A percentile compares a stretch with the other conserved stretches of the same genome.
Evolutionary conservation across 768 basidiomycete species (phyloP).

Genomic region (Trametes villosa): DNA sequence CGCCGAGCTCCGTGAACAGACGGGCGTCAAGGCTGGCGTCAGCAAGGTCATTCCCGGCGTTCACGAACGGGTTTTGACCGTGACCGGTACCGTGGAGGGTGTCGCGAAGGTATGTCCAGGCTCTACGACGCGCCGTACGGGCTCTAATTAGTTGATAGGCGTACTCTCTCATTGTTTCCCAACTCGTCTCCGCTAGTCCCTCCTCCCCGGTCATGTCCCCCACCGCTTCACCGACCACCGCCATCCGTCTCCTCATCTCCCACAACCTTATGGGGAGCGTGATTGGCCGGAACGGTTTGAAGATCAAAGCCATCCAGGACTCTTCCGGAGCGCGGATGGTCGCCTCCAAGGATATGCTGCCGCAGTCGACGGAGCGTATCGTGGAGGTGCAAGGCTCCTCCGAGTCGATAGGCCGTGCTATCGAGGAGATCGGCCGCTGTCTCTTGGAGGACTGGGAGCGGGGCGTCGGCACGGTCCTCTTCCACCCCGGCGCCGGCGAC

Average conservation of each 20-base stretch:
- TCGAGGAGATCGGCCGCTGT: slow-evolving; percentile 95
- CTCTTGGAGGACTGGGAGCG: slow-evolving; percentile 97
- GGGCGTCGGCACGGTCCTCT: slow-evolving; percentile 90
- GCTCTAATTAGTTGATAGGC: slow-evolving; percentile 55
- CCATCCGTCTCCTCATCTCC: slow-evolving; percentile 95
- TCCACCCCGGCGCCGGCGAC: slow-evolving; percentile 89
- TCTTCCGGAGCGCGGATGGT: slow-evolving; percentile 96
- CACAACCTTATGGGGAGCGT: slow-evolving; percentile 99
- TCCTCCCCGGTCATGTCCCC: slow-evolving; percentile 74
- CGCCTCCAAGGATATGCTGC: slow-evolving; percentile 98
- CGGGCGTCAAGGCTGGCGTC: slow-evolving; percentile 97
- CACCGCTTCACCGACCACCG: slow-evolving; percentile 62
- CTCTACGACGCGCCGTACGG: background rate
- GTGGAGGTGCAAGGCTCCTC: slow-evolving; percentile 96
- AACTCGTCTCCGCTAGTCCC: slow-evolving; percentile 83
- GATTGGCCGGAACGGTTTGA: slow-evolving; percentile 93
- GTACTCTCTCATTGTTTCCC: slow-evolving; percentile 91
- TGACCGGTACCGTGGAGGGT: slow-evolving; percentile 89
- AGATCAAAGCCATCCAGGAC: slow-evolving; percentile 99
- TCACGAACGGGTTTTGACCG: slow-evolving; percentile 95
- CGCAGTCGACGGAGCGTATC: slow-evolving; percentile 98
- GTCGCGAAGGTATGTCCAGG: slow-evolving; percentile 77
- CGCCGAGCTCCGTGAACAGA: slow-evolving; percentile 92
- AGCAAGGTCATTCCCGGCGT: slow-evolving; percentile 98
- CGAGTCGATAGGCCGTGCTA: slow-evolving; percentile 90